phyloP scores from a whole-genome alignment of 106 monocot species.

The Allium sativum region DNA sequence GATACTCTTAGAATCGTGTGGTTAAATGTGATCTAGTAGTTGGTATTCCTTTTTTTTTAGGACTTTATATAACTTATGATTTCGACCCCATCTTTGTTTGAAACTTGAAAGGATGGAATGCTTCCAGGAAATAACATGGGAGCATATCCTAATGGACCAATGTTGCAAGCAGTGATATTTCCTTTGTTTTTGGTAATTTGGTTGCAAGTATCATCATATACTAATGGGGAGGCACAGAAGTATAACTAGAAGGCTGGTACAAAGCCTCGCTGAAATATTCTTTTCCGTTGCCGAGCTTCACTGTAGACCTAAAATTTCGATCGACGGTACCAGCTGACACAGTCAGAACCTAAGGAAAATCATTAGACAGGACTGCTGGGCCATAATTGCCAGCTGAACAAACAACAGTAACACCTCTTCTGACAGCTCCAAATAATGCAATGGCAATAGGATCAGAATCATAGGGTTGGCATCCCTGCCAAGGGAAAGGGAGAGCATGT shows the following conservation, averaged over 20 bases:
- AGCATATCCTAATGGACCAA: not conserved
- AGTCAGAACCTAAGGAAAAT: slow-evolving; percentile 51
- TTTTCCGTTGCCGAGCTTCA: slow-evolving; percentile 18
- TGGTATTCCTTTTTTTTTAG: not conserved
- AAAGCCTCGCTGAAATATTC: slow-evolving; percentile 19
- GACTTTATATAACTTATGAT: not conserved
- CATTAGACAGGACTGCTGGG: slow-evolving; percentile 14
- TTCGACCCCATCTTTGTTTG: not conserved
- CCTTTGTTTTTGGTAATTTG: no score
- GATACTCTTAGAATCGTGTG: slow-evolving; percentile 2
- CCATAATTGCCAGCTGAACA: slow-evolving; percentile 35
- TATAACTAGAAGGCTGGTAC: slow-evolving; percentile 14
- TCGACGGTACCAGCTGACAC: slow-evolving; percentile 38
- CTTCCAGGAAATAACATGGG: not conserved
- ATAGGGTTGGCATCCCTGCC: not conserved
- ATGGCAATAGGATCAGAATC: not conserved
- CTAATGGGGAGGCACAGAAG: not conserved
- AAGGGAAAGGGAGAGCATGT: slow-evolving; percentile 12
- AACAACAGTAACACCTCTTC: slow-evolving; percentile 30
- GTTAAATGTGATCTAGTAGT: slow-evolving; percentile 9
- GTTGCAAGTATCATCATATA: no score
- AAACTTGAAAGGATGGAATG: not conserved
- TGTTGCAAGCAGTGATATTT: no score
- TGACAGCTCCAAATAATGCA: slow-evolving; percentile 14
- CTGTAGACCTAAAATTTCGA: slow-evolving; percentile 9